Conservation (phyloP, 352 stramenopile genomes). For the Globisporangium okanoganense region DNA sequence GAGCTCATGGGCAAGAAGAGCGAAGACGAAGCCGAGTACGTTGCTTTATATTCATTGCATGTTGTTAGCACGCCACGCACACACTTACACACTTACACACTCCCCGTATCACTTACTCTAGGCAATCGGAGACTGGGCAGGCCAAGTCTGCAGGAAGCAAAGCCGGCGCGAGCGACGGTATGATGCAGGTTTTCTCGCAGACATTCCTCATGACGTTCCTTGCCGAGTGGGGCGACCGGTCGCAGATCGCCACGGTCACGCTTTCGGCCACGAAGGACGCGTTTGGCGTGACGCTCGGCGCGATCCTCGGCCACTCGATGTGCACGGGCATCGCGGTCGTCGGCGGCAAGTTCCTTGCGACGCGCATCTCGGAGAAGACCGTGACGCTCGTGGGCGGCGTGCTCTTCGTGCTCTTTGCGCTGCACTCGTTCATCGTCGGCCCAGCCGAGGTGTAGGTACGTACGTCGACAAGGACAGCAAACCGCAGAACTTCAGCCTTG, state of each 20-base stretch:
- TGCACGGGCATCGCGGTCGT: conserved; percentile 98
- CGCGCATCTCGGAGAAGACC: conserved; percentile 97
- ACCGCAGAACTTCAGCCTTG: background rate
- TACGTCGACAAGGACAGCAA: background rate
- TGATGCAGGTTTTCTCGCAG: conserved; percentile 90
- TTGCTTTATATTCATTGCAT: background rate
- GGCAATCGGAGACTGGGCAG: conserved; percentile 25
- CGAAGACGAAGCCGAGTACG: conserved; percentile 59
- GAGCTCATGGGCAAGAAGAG: conserved; percentile 83
- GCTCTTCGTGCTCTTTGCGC: conserved; percentile 96
- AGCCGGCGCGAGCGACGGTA: conserved; percentile 31
- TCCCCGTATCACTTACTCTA: conserved; percentile 3
- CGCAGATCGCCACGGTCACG: conserved; percentile 97
- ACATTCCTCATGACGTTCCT: conserved; percentile 98
- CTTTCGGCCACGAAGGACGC: conserved; percentile 95
- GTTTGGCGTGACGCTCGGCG: conserved; percentile 94
- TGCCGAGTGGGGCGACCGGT: conserved; percentile 98
- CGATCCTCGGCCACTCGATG: conserved; percentile 96
- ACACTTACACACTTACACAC: background rate
- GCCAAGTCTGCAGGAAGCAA: conserved; percentile 16
- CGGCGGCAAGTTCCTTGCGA: conserved; percentile 97
- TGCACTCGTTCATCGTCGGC: conserved; percentile 94
- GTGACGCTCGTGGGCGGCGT: conserved; percentile 94
- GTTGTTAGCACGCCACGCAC: background rate
- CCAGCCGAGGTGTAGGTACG: conserved; percentile 25